These are phyloP conservation scores for Paraglomus brasilianum DNA, from an alignment of 192 early-diverging fungal species.

Conservation along the genomic window DNA sequence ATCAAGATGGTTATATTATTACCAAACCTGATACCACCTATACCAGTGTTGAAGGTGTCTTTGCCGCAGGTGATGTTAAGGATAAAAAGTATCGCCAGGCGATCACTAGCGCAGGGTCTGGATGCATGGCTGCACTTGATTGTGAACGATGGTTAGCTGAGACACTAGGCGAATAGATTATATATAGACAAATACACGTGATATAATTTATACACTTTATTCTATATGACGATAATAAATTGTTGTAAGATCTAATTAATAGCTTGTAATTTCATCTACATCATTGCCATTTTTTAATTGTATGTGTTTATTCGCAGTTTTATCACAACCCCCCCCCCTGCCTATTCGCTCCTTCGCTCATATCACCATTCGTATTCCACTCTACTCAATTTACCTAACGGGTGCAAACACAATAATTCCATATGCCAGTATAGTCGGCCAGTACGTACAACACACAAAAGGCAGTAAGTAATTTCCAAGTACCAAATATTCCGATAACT, in stretches of 20 bases:
- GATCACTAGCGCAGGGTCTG: slow-evolving; percentile 92
- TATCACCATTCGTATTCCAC: not conserved
- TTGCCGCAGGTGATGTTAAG: slow-evolving; percentile 98
- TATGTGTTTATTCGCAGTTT: too few relatives aligned
- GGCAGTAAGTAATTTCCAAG: slow-evolving; percentile 63
- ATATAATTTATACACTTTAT: too few relatives aligned
- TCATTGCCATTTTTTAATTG: too few relatives aligned
- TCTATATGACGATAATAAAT: too few relatives aligned
- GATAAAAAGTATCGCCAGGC: slow-evolving; percentile 97
- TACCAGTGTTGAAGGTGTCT: slow-evolving; percentile 90
- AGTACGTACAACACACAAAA: slow-evolving; percentile 67
- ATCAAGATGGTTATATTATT: slow-evolving; percentile 88
- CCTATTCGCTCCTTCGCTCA: too few relatives aligned
- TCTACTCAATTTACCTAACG: slow-evolving; percentile 13
- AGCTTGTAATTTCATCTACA: too few relatives aligned
- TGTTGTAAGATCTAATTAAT: too few relatives aligned
- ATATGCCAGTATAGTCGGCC: slow-evolving; percentile 60
- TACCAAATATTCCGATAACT: slow-evolving; percentile 62
- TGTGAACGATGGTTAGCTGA: slow-evolving; percentile 93
- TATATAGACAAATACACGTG: too few relatives aligned
- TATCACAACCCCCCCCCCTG: too few relatives aligned
- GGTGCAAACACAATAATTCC: slow-evolving; percentile 41
- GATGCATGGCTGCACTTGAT: slow-evolving; percentile 98
- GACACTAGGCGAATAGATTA: too few relatives aligned
- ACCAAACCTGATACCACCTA: slow-evolving; percentile 73